Percentiles rank a stretch among this genome's conserved stretches.
Evolutionary conservation across 2,329 filamentous ascomycete species (phyloP).

Genomic region (Cercospora beticola): DNA sequence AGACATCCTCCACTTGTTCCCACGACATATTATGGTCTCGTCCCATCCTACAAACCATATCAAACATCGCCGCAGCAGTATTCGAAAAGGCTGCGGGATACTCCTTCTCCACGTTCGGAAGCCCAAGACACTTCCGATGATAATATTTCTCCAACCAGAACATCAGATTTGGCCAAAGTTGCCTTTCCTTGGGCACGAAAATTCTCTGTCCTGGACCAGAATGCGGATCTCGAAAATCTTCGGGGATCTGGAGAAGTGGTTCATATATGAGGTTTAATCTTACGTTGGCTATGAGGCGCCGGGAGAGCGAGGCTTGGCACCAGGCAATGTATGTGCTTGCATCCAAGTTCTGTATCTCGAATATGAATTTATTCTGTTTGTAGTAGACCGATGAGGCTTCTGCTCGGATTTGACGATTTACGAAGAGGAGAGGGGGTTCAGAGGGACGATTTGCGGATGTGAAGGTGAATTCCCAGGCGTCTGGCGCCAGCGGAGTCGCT

Average conservation of each 20-base stretch:
- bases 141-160: conserved; percentile 1
- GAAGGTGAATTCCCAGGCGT: not conserved
- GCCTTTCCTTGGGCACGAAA: not conserved
- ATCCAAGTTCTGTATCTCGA: not conserved
- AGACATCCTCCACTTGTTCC: not conserved
- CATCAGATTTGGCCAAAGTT: not conserved
- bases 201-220: not conserved
- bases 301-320: not conserved
- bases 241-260: not conserved
- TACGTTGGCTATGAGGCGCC: not conserved
- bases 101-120: not conserved
- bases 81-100: not conserved
- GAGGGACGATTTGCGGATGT: not conserved
- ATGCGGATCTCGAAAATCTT: not conserved
- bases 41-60: not conserved
- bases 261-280: not conserved
- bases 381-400: conserved; percentile 7
- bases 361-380: not conserved
- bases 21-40: not conserved
- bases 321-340: not conserved
- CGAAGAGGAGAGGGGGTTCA: not conserved
- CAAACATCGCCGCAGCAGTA: not conserved
- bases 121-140: not conserved
- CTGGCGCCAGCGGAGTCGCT: not conserved
- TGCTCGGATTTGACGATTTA: conserved; percentile 1